These are phyloP conservation scores for Solanum etuberosum DNA, from an alignment of 257 asterid genomes.

Conservation along the genomic window DNA sequence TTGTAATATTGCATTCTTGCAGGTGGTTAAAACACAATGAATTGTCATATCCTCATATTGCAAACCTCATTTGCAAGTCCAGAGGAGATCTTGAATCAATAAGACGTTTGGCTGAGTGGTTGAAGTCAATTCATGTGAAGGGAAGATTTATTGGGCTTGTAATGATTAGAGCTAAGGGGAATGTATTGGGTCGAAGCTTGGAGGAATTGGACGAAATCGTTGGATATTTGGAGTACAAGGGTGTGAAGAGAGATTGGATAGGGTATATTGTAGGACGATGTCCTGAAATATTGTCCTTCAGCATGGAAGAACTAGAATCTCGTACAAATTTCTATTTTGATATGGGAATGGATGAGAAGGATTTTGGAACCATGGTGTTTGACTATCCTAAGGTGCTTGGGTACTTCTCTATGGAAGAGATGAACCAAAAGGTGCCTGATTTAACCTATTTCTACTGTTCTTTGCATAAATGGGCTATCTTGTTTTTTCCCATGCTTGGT, in stretches of 20 bases:
- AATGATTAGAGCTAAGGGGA: slow-evolving; percentile 46
- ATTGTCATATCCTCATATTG: slow-evolving; percentile 84
- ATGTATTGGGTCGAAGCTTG: slow-evolving; percentile 31
- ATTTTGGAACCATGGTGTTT: slow-evolving; percentile 90
- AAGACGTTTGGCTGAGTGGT: slow-evolving; percentile 56
- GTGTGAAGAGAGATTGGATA: slow-evolving; percentile 82
- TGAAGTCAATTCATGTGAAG: slow-evolving; percentile 56
- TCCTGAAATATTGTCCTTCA: slow-evolving; percentile 66
- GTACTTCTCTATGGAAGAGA: slow-evolving; percentile 73
- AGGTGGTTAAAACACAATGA: slow-evolving; percentile 96
- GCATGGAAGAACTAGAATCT: slow-evolving; percentile 54
- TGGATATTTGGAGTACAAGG: slow-evolving; percentile 55
- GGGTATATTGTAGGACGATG: slow-evolving; percentile 77
- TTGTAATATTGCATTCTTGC: not conserved
- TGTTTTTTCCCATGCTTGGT: not conserved
- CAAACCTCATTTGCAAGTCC: slow-evolving; percentile 61
- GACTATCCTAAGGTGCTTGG: slow-evolving; percentile 92
- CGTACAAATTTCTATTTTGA: slow-evolving; percentile 53
- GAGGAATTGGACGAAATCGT: slow-evolving; percentile 59
- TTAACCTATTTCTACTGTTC: not conserved
- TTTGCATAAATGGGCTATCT: not conserved
- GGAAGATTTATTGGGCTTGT: slow-evolving; percentile 83
- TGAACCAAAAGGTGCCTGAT: slow-evolving; percentile 68
- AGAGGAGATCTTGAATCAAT: slow-evolving; percentile 56
- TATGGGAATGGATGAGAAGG: slow-evolving; percentile 72